Evolutionary conservation across 179 eudicot genomes (phyloP).

Genomic region (Pouteria campechiana): DNA sequence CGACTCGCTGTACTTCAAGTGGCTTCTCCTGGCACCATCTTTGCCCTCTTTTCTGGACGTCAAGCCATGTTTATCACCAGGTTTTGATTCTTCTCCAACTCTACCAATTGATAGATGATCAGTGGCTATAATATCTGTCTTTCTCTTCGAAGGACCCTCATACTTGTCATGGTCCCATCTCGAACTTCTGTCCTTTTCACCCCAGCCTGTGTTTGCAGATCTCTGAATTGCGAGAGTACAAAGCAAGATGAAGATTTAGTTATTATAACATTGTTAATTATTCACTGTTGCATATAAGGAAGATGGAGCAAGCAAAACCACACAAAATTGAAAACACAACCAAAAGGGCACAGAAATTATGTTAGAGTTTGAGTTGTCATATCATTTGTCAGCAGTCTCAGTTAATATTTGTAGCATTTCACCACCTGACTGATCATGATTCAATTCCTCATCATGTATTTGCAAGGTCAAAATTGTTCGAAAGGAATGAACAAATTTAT

Average conservation of each 20-base stretch:
- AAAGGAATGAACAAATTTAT: too few species aligned
- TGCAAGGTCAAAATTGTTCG: too few species aligned
- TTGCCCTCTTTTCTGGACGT: constrained; percentile 20
- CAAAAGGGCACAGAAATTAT: too few species aligned
- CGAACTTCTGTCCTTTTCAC: constrained; percentile 54
- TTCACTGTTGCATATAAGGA: background rate
- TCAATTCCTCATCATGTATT: too few species aligned
- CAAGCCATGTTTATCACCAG: constrained; percentile 21
- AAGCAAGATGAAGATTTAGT: background rate
- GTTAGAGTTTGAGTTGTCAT: too few species aligned
- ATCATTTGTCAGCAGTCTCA: too few species aligned
- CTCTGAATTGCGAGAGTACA: constrained; percentile 32
- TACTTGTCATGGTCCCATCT: constrained; percentile 53
- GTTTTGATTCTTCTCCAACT: constrained; percentile 11
- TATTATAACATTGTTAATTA: background rate
- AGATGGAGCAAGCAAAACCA: background rate
- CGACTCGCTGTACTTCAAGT: constrained; percentile 14
- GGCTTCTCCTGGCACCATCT: constrained; percentile 7
- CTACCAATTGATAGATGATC: constrained; percentile 12
- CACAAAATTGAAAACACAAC: too few species aligned
- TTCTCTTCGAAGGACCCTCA: constrained; percentile 22
- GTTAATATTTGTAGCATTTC: too few species aligned
- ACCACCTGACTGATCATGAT: too few species aligned
- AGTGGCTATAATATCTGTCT: constrained; percentile 17
- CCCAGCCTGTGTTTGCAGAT: constrained; percentile 98